A percentile compares a stretch with the other conserved stretches of the same genome.
phyloP scores from a whole-genome alignment of 2,329 filamentous ascomycete genomes.

The Fusarium begoniae region DNA sequence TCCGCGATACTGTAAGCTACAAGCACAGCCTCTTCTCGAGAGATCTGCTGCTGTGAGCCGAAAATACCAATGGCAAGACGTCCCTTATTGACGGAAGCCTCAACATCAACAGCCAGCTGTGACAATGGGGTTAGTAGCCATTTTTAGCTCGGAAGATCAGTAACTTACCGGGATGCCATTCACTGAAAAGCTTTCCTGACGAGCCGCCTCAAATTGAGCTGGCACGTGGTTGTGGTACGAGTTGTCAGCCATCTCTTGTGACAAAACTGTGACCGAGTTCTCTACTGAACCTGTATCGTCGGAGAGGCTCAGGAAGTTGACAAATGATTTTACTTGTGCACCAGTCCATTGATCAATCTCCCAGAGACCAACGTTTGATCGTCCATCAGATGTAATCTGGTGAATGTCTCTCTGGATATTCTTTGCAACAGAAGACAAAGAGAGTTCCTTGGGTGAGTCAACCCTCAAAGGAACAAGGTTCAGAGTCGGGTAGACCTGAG shows the following conservation, averaged over 20 bases:
- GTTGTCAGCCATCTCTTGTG: neutral
- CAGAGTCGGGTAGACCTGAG: constrained; percentile 72
- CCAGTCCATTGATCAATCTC: constrained; percentile 82
- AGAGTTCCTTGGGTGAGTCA: constrained; percentile 37
- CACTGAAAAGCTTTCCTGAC: constrained; percentile 37
- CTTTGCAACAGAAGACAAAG: constrained; percentile 61
- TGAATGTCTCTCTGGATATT: constrained; percentile 75
- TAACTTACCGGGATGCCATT: constrained; percentile 44
- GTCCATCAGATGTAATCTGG: constrained; percentile 60
- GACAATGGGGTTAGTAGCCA: neutral
- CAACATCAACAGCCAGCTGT: constrained; percentile 54
- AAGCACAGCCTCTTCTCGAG: constrained; percentile 34
- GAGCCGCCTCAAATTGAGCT: constrained; percentile 10
- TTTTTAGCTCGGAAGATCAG: too few relatives aligned
- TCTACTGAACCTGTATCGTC: neutral
- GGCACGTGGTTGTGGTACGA: neutral
- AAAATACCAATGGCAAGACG: constrained; percentile 54
- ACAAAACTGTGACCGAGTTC: constrained; percentile 7
- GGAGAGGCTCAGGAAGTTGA: constrained; percentile 79
- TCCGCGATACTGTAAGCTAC: constrained; percentile 42
- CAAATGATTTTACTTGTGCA: constrained; percentile 73
- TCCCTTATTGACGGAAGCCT: constrained; percentile 47
- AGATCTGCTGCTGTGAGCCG: constrained; percentile 45
- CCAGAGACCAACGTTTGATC: constrained; percentile 70
- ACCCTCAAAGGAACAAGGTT: constrained; percentile 80